phyloP scores from a whole-genome alignment of 1,284 basidiomycete genomes.

The Heliocybe sulcata region DNA sequence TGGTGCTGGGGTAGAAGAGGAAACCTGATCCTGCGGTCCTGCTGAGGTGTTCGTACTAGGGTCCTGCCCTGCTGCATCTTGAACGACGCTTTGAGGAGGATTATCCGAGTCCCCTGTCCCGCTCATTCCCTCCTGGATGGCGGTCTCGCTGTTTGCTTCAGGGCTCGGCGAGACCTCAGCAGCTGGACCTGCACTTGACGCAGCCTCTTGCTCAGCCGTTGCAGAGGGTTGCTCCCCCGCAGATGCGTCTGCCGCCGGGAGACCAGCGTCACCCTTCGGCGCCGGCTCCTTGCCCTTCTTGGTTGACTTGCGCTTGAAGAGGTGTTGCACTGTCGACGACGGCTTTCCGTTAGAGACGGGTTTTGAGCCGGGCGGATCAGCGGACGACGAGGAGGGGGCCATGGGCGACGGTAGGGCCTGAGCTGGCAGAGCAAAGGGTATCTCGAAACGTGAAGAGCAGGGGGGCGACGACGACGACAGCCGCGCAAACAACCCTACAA shows the following conservation, averaged over 20 bases:
- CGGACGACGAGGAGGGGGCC: not conserved
- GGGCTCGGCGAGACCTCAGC: not conserved
- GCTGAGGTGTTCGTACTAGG: not conserved
- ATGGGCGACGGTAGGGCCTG: not conserved
- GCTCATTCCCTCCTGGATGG: not conserved
- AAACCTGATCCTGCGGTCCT: not conserved
- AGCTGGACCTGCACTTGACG: not conserved
- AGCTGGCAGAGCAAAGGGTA: conserved; percentile 1
- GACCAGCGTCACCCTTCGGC: not conserved
- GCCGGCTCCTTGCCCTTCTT: conserved; percentile 8
- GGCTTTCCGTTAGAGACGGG: not conserved
- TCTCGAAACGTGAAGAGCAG: not conserved
- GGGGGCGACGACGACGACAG: not conserved
- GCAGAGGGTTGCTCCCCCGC: not conserved
- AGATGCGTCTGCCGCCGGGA: not conserved
- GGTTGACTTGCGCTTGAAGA: conserved; percentile 7
- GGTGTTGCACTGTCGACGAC: not conserved
- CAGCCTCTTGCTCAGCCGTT: not conserved
- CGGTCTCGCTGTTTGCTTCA: not conserved
- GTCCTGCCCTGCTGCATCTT: conserved; percentile 1
- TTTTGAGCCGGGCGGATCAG: not conserved
- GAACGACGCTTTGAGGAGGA: not conserved
- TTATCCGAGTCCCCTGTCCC: not conserved
- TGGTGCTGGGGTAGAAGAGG: not conserved
- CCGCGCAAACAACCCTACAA: conserved; percentile 2